These are phyloP conservation scores for Boletus tylopilopsis DNA, from an alignment of 768 basidiomycete species.

Conservation along the genomic window DNA sequence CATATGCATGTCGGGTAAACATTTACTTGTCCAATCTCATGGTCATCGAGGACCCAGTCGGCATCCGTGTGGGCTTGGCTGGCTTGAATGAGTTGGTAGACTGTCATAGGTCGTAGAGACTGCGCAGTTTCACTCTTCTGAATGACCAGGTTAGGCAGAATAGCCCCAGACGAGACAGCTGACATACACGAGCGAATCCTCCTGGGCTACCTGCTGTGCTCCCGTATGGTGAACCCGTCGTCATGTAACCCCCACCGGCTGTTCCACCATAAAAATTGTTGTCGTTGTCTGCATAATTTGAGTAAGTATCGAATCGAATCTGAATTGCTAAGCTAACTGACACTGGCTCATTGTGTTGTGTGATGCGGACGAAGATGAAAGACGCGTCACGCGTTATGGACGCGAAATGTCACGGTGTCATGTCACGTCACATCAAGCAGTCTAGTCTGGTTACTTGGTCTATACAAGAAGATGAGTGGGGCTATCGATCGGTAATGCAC, in stretches of 20 bases:
- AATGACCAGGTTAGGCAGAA: not conserved
- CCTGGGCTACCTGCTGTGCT: conserved; percentile 59
- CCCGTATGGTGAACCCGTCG: conserved; percentile 57
- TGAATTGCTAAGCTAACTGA: conserved; percentile 15
- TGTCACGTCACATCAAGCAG: conserved; percentile 8
- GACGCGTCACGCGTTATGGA: conserved; percentile 19
- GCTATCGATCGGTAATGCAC: conserved; percentile 11
- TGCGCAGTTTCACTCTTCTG: conserved; percentile 39
- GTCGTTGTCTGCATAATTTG: conserved; percentile 18
- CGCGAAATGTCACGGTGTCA: conserved; percentile 26
- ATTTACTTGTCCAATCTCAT: conserved; percentile 75
- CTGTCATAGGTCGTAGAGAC: conserved; percentile 70
- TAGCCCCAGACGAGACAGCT: not conserved
- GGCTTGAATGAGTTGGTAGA: conserved; percentile 71
- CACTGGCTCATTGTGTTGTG: conserved; percentile 42
- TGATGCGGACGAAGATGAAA: conserved; percentile 3
- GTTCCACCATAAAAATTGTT: conserved; percentile 42
- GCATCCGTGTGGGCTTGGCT: conserved; percentile 85
- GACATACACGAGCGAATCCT: conserved; percentile 41
- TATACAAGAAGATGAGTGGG: conserved; percentile 31
- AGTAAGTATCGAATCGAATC: conserved; percentile 2
- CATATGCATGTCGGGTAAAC: not conserved
- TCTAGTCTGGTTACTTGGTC: conserved; percentile 5
- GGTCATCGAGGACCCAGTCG: conserved; percentile 81
- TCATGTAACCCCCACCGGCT: conserved; percentile 55